Base-by-base conservation (phyloP, 768 basidiomycete species). In the Boletus pseudo-olivaceus region DNA sequence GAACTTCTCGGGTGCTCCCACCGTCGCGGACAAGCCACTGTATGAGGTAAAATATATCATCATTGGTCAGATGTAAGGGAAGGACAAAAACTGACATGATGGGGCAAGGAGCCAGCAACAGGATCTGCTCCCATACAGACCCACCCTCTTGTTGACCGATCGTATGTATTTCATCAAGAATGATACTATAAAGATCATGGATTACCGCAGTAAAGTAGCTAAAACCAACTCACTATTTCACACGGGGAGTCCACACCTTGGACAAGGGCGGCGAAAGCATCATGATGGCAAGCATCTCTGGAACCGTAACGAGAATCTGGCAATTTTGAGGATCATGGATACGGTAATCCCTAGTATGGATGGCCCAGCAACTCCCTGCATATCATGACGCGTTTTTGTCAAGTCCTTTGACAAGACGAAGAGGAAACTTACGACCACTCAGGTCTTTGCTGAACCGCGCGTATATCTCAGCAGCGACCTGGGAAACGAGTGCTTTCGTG, bases 261-360 rank as follows among this genome's bases (percentile, higher is more conserved):
- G 87, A 85, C 49, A 87, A 72, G 1, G 81, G 72, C 2, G 88
- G 87, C 4, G 85, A 87, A 26, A 89, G 74, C 32, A 89, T 73
- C 82, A 89, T 80, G 40, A 81, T 86, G 0, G 79, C 78, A 19
- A 89, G 68, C 62, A 88, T 78, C 54, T 89, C 85, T 0, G 87
- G 88, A 2, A 88, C 86, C 0, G 87, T 89, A 7, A 89, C 79
- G 17, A 89, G 72, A 38, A 89, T 88, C 63, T 89, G 87, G 57
- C 84, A 87, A 48, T 80, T 82, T 49, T 80, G 78, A 3, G 85
- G 77, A 51, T 88, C 78, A 52, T 87, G 75, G 20, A 84, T 72
- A 0, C 81, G 78, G 61, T 78, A 80, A 56, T 88, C 87, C 1
- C 85, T 75, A 0, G 85, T 85, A 53, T 85, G 84, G 35, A 85